These are phyloP conservation scores for Xylariomycetidae sp. DNA, from an alignment of 2,329 filamentous ascomycete genomes.

Conservation along the genomic window DNA sequence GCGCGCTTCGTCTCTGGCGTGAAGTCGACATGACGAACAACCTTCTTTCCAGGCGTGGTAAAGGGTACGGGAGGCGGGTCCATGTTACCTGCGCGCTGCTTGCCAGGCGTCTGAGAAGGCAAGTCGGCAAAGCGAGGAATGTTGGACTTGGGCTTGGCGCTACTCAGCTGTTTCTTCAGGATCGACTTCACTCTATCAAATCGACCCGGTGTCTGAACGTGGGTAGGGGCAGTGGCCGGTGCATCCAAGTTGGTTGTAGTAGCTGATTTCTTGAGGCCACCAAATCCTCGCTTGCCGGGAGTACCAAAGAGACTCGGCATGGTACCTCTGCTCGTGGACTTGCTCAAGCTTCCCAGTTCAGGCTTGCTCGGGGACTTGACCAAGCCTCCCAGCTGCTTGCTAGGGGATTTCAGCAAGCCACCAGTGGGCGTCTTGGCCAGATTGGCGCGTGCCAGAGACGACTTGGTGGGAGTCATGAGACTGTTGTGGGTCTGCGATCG, in stretches of 20 bases:
- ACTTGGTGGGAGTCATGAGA: conserved; percentile 72
- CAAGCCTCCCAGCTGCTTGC: conserved; percentile 36
- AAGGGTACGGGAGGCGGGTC: conserved; percentile 45
- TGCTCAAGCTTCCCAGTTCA: conserved; percentile 31
- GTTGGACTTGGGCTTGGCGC: conserved; percentile 37
- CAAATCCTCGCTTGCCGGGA: conserved; percentile 23
- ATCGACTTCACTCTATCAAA: conserved; percentile 55
- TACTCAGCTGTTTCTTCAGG: conserved; percentile 37
- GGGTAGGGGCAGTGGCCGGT: conserved; percentile 26
- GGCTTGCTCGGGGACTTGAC: conserved; percentile 38
- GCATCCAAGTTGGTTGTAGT: conserved; percentile 40
- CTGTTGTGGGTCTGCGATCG: conserved; percentile 46
- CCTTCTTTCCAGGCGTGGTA: conserved; percentile 62
- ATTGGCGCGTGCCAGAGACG: conserved; percentile 58
- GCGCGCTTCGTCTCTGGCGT: conserved; percentile 60
- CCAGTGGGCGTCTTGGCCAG: conserved; percentile 49
- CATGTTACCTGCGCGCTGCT: conserved; percentile 39
- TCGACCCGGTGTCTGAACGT: conserved; percentile 41
- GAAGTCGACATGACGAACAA: conserved; percentile 71
- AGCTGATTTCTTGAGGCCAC: conserved; percentile 42
- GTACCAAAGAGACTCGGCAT: conserved; percentile 25
- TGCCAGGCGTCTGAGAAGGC: conserved; percentile 41
- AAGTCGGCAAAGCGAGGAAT: conserved; percentile 38
- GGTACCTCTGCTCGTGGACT: no score
- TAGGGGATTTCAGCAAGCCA: conserved; percentile 49